These are phyloP conservation scores for Pyrenochaeta sp. DNA, from an alignment of 2,329 filamentous ascomycete genomes.

Conservation along the genomic window DNA sequence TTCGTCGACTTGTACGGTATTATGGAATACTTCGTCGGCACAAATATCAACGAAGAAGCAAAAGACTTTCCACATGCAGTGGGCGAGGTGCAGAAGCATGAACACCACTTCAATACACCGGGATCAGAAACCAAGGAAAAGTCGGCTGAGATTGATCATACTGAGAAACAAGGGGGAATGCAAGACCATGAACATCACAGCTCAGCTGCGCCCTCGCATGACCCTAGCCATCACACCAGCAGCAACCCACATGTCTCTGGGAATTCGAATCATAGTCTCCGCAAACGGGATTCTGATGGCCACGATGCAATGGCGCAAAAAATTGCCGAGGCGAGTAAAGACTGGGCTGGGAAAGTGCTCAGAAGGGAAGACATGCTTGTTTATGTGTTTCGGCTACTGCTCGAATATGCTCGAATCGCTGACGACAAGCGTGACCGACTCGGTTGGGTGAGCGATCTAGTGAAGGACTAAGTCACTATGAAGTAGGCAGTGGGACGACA, in stretches of 20 bases:
- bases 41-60: slow-evolving; percentile 52
- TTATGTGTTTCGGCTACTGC: slow-evolving; percentile 69
- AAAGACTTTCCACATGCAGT: slow-evolving; percentile 18
- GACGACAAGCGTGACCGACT: slow-evolving; percentile 53
- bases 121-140: not conserved
- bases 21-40: slow-evolving; percentile 78
- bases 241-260: not conserved
- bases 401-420: slow-evolving; percentile 55
- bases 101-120: slow-evolving; percentile 24
- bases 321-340: slow-evolving; percentile 71
- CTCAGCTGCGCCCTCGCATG: not conserved
- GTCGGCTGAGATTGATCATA: not conserved
- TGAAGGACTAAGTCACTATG: slow-evolving; percentile 19
- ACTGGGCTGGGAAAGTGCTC: slow-evolving; percentile 74
- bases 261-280: no score
- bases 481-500: no score
- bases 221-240: not conserved
- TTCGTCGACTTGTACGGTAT: slow-evolving; percentile 77
- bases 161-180: not conserved
- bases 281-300: slow-evolving; percentile 1
- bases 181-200: not conserved
- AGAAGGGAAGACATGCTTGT: slow-evolving; percentile 77
- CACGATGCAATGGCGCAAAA: slow-evolving; percentile 66
- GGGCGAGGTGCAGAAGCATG: slow-evolving; percentile 21
- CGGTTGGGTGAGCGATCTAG: slow-evolving; percentile 49